Conservation (phyloP, 768 basidiomycete genomes). For the Psilocybe cyanescens region DNA sequence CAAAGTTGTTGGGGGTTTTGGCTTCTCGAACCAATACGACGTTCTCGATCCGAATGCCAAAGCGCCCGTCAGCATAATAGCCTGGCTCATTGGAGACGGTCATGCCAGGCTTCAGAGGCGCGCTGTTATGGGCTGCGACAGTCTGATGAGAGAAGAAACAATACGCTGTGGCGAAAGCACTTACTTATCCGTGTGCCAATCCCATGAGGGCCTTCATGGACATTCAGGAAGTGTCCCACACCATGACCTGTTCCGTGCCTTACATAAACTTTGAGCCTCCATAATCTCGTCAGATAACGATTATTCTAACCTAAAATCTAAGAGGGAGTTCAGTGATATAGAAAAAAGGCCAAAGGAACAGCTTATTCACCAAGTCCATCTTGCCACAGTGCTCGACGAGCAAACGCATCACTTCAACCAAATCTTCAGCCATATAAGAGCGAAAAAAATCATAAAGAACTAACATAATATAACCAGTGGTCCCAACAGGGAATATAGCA, state of each 20-base stretch:
- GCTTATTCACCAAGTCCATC: slow-evolving; percentile 77
- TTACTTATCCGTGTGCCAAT: slow-evolving; percentile 61
- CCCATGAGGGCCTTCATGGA: slow-evolving; percentile 83
- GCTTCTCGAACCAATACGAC: slow-evolving; percentile 77
- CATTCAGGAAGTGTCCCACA: slow-evolving; percentile 92
- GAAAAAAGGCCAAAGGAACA: neutral
- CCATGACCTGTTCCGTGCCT: slow-evolving; percentile 96
- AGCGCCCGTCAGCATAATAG: slow-evolving; percentile 88
- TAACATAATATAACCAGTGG: slow-evolving; percentile 59
- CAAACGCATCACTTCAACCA: slow-evolving; percentile 73
- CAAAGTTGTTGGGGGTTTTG: slow-evolving; percentile 79
- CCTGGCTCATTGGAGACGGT: slow-evolving; percentile 95
- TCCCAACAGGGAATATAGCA: slow-evolving; percentile 81
- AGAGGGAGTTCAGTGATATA: neutral
- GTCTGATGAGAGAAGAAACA: neutral
- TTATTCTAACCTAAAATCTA: slow-evolving; percentile 15
- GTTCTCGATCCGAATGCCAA: slow-evolving; percentile 93
- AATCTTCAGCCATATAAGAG: neutral
- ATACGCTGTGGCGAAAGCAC: neutral
- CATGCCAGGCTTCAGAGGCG: slow-evolving; percentile 81
- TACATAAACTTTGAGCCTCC: slow-evolving; percentile 58
- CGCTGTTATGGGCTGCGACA: slow-evolving; percentile 62
- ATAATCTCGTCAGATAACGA: neutral
- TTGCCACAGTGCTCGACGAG: slow-evolving; percentile 79
- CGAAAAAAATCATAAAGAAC: slow-evolving; percentile 2